Evolutionary conservation across 768 basidiomycete species (phyloP), one percentile per base, ranked within the genome.

Genomic region (Grammothele lineata): DNA sequence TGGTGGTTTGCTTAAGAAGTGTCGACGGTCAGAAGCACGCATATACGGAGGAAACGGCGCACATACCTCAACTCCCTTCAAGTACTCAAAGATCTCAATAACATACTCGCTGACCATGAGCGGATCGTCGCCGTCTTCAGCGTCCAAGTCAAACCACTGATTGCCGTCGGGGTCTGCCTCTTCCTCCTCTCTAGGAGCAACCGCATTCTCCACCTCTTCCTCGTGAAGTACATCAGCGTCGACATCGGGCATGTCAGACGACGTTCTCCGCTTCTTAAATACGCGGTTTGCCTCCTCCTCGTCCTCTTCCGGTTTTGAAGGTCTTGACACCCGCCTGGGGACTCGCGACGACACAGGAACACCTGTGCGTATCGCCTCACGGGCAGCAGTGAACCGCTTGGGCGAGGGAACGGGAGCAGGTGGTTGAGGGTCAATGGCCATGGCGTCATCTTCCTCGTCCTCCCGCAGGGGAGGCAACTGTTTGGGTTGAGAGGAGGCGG

Each of bases 101-200:
- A 96, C 94, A 61, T 99, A 99, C 67, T 97, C 92, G 69, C 85
- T 87, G 55, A 96, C 94, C 94, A 97, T 97, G 50, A 91, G 74
- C 12, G 95, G 96, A 61, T 99, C 95, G 40, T 93, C 92, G 43
- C 72, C 80, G 62, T 97, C 94, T 18, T 94, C 92, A 1, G 80
- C 82, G 54, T 97, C 93, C 14, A 98, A 76, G 60, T 98, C 95
- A 24, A 87, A 87, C 94, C 92, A 98, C 61, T 75, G 70, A 59
- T 70, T 55, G 52, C 73, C 74, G 46, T 85, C 72, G 3, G 82
- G 83, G 54, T 85, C 83, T 4, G 78, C 83, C 60, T 87, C 70
- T 25, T 80, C 69, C 4, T 78, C 83, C 60, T 87, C 70, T 25
- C 80, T 69, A 17, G 54, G 49, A 14, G 54, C 39, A 22, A 62